Evolutionary conservation across 345 rosid species (phyloP), one percentile per base, ranked within the genome.

Genomic region (Laguncularia racemosa): DNA sequence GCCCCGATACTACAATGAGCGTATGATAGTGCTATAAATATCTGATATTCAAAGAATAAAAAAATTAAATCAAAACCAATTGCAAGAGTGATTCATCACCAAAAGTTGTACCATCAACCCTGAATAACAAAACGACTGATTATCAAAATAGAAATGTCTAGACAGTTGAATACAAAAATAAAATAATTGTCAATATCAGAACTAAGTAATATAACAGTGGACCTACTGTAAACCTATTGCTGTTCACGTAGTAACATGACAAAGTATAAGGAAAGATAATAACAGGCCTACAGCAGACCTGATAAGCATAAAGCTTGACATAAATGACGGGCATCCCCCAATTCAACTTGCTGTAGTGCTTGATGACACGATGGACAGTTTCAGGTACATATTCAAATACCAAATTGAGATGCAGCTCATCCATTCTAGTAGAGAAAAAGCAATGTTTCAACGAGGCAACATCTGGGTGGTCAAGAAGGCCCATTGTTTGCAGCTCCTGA

Each of bases 341-440:
- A 50, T 51, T 61, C 62, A 68, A 44, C 62, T 62, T 68, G 67
- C 40, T 68, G 53, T 68, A 53, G 59, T 68, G 72, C 62, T 61
- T 68, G 40, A 62, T 56, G 18, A 68, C 63, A 19, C 67, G 66
- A 53, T 68, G 63, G 13, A 57, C 63, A 13, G 72, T 68, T 40
- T 68, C 72, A 13, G 72, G 72, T 16, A 68, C 72, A 63, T 68
- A 68, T 48, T 68, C 67, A 16, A 68, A 48, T 20, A 68, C 72
- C 4, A 62, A 55, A 59, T 68, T 68, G n/a, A 68, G 72, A 44
- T 68, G 62, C 1, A 62, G 67, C 63, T 68, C 72, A 20, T 68
- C 67, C 48, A 55, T 57, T 68, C 62, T 63, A 12, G 63, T 55
- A 14, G 67, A 68, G 62, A 68, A 68, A 54, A 68, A 62, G 44